These are phyloP conservation scores for Trametes villosa DNA, from an alignment of 768 basidiomycete genomes.

Conservation along the genomic window DNA sequence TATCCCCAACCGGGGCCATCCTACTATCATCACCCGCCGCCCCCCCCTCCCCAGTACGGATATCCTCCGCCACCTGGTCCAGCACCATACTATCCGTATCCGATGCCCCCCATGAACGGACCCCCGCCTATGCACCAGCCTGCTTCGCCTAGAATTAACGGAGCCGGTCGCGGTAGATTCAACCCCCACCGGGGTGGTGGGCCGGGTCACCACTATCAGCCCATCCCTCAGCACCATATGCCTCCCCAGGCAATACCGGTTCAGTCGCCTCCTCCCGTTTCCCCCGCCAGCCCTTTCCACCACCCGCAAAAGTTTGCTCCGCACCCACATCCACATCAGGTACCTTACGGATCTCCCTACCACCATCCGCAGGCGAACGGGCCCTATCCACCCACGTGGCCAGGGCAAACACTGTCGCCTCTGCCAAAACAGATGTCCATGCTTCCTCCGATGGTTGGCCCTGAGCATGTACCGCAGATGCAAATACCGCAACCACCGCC, in stretches of 20 bases:
- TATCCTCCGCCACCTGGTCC: conserved; percentile 29
- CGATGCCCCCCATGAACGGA: conserved; percentile 45
- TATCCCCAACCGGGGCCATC: conserved; percentile 39
- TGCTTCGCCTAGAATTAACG: conserved; percentile 42
- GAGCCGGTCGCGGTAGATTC: conserved; percentile 40
- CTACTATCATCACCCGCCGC: conserved; percentile 34
- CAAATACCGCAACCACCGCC: conserved; percentile 5
- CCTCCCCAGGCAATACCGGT: conserved; percentile 29
- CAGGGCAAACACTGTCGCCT: conserved; percentile 55
- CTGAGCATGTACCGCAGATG: conserved; percentile 16
- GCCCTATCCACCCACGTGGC: conserved; percentile 50
- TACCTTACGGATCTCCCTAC: conserved; percentile 36
- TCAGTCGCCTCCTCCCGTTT: conserved; percentile 30
- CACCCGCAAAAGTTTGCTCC: conserved; percentile 39
- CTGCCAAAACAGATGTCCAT: conserved; percentile 68
- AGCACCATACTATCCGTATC: conserved; percentile 38
- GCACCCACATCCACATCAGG: conserved; percentile 30
- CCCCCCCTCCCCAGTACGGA: conserved; percentile 30
- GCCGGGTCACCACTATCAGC: conserved; percentile 44
- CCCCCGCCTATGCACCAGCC: conserved; percentile 42
- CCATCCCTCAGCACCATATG: conserved; percentile 37
- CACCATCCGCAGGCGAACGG: conserved; percentile 31
- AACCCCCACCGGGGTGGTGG: conserved; percentile 43
- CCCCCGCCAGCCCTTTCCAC: conserved; percentile 34
- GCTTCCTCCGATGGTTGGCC: conserved; percentile 23